Percentiles rank a stretch among this genome's conserved stretches.
Conservation (phyloP, 257 asterid species). For the Capsicum rhomboideum region DNA sequence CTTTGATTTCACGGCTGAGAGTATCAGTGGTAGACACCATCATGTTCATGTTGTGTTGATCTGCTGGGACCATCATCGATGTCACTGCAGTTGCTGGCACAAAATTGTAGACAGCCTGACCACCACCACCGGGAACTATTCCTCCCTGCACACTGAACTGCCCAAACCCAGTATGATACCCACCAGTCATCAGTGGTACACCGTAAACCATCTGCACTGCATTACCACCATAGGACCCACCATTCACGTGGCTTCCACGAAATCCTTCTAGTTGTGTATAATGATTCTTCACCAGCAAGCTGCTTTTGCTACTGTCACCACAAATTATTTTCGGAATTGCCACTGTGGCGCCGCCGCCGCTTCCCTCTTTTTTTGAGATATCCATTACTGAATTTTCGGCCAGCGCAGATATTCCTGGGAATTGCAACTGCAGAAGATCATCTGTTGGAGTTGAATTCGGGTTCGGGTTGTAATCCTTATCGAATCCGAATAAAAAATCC, state of each 20-base stretch:
- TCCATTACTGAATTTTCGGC: conserved; percentile 15
- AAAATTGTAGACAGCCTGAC: conserved; percentile 29
- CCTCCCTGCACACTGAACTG: conserved; percentile 22
- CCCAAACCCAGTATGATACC: conserved; percentile 13
- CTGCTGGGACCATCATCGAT: conserved; percentile 9
- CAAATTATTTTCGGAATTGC: background rate
- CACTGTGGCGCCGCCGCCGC: background rate
- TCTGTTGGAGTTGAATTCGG: conserved; percentile 14
- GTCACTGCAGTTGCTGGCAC: conserved; percentile 24
- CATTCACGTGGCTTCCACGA: conserved; percentile 7
- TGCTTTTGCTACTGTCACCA: background rate
- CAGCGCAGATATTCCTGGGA: no score
- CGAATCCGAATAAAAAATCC: conserved; percentile 82
- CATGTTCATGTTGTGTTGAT: conserved; percentile 8
- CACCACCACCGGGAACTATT: conserved; percentile 23
- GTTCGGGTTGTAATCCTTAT: conserved; percentile 47
- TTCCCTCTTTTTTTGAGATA: background rate
- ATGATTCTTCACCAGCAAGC: background rate
- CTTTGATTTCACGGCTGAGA: conserved; percentile 11
- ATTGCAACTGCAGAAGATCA: conserved; percentile 38
- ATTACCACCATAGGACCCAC: conserved; percentile 4
- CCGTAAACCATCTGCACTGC: conserved; percentile 24
- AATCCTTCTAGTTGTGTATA: background rate
- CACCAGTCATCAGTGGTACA: conserved; percentile 33
- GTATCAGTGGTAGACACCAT: conserved; percentile 14